Evolutionary conservation across 305 asterid genomes (phyloP).

Genomic region (Fraxinus xanthoxyloides): DNA sequence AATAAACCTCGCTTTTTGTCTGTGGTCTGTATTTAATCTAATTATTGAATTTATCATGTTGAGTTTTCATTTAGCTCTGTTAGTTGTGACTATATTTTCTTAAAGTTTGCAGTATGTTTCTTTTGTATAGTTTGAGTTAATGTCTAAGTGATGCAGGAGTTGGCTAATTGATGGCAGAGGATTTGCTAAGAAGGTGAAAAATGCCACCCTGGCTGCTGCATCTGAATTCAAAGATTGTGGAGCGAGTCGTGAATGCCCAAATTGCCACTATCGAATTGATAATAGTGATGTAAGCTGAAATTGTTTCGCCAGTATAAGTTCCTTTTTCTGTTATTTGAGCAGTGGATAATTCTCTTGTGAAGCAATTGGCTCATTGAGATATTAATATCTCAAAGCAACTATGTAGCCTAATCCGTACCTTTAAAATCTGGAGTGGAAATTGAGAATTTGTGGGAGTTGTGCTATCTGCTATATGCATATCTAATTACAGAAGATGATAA

Average conservation of each 20-base stretch:
- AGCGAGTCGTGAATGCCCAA: constrained; percentile 65
- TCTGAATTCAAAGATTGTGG: constrained; percentile 70
- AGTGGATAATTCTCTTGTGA: not conserved
- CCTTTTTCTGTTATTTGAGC: not conserved
- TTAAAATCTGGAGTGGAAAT: not conserved
- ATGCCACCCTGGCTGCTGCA: constrained; percentile 50
- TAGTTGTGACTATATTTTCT: not conserved
- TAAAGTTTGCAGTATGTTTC: not conserved
- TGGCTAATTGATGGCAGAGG: constrained; percentile 77
- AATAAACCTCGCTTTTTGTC: not conserved
- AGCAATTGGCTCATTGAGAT: not conserved
- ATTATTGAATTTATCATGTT: not conserved
- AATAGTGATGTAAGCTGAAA: constrained; percentile 66
- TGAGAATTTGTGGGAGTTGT: not conserved
- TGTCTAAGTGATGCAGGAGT: constrained; percentile 43
- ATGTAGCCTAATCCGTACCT: not conserved
- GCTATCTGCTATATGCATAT: not conserved
- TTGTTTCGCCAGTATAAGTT: not conserved
- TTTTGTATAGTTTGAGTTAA: not conserved
- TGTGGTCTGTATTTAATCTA: not conserved
- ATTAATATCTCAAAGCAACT: not conserved
- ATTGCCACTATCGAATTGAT: constrained; percentile 57
- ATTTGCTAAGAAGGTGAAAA: constrained; percentile 68
- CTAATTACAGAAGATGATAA: not conserved
- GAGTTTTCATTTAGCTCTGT: not conserved